Conservation (phyloP, 1,139 yeast species). For the Pichiaceae sp. region DNA sequence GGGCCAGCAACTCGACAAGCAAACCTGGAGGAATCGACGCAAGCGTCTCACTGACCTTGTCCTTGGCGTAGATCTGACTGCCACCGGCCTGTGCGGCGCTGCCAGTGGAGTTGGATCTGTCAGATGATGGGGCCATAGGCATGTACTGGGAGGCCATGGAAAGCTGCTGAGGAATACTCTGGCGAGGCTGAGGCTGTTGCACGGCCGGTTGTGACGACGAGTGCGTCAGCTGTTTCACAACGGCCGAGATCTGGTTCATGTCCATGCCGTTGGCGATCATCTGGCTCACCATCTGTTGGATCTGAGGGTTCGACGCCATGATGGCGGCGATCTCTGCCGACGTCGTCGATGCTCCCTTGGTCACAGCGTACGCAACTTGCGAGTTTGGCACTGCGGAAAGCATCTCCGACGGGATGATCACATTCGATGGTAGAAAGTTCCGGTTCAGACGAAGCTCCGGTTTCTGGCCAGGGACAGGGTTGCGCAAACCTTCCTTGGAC, state of each 20-base stretch:
- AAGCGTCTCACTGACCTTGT: slow-evolving; percentile 46
- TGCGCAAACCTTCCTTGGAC: slow-evolving; percentile 52
- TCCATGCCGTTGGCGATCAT: slow-evolving; percentile 26
- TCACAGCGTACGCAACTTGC: slow-evolving; percentile 1
- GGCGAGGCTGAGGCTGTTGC: slow-evolving; percentile 1
- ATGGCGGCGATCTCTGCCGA: slow-evolving; percentile 11
- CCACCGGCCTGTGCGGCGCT: background rate
- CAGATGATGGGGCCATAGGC: slow-evolving; percentile 26
- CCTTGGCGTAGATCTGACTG: slow-evolving; percentile 36
- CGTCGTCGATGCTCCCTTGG: slow-evolving; percentile 8
- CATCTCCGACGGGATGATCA: slow-evolving; percentile 48
- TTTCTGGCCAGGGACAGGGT: slow-evolving; percentile 30
- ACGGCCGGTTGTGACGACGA: slow-evolving; percentile 2
- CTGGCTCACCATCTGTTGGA: slow-evolving; percentile 24
- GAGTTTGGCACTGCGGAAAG: slow-evolving; percentile 13
- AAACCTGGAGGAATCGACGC: slow-evolving; percentile 62
- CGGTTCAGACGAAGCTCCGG: slow-evolving; percentile 35
- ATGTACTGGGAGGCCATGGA: slow-evolving; percentile 43
- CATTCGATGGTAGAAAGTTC: slow-evolving; percentile 42
- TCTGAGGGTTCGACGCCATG: slow-evolving; percentile 20
- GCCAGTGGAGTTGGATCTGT: background rate
- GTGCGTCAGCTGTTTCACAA: slow-evolving; percentile 18
- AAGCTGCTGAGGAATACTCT: slow-evolving; percentile 32
- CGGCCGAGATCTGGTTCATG: slow-evolving; percentile 20
- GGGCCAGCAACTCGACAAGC: slow-evolving; percentile 57